Base-by-base conservation (phyloP, 2,329 filamentous ascomycete species). In the Pseudocercospora crystallina region DNA sequence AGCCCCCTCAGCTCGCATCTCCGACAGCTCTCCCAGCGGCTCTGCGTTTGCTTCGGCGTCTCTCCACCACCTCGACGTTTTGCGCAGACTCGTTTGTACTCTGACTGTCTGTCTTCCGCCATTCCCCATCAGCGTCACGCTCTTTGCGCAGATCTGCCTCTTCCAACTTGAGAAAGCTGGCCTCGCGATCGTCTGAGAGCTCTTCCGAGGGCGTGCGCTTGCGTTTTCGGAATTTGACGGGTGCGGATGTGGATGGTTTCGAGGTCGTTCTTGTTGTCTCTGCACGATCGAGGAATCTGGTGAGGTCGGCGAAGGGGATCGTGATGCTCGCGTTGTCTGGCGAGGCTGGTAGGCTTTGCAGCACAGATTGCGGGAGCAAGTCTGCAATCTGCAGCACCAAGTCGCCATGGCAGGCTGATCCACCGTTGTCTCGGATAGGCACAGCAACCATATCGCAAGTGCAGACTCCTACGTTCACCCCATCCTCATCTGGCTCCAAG, bases 391-490 rank as follows among this genome's bases (percentile, higher is more conserved):
- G 31, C 30, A 60, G 47, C 33, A 53, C 40, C 42, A 60, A 30
- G 8, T 37, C 43, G 8, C 58, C 53, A 7, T 50, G 43, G 15
- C 49, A 41, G 9, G 41, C 37, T 13, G 31, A 30, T 15, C 55
- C 53, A 20, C 48, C 26, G 10, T 35, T 26, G 8, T 30, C 37
- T 9, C 50, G 47, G n/a, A 57, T 53, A 9, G 49, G 39, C n/a
- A 41, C 45, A 11, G 31, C 42, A 30, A 51, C 46, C 5, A 51
- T 35, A 31, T 54, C 51, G 26, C 48, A 51, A 12, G 30, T 31
- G 39, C 50, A 60, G 26, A 48, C 36, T 20, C 51, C 57, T n/a
- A 64, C 54, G 39, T 55, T 36, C 51, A 60, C 53, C 9, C 57
- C 64, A 41, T 49, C 49, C 5, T 53, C 61, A 43, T 56, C 47